Base-by-base conservation (phyloP, 2,329 filamentous ascomycete species). In the Coccinonectria pachysandricola region DNA sequence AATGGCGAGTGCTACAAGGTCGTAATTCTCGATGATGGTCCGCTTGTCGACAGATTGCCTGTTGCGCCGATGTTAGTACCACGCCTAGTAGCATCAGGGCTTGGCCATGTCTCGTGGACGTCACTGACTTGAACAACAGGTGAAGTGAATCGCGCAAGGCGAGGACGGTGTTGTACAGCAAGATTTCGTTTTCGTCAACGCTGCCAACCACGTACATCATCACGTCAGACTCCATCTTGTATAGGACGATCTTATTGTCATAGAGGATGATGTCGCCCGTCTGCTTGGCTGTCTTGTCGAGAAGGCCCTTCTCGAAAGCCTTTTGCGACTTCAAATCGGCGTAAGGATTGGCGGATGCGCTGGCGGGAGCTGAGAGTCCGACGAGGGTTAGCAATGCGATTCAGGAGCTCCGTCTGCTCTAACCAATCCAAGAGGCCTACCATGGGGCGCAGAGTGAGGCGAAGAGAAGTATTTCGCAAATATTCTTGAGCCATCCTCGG, bases 11-110 rank as follows among this genome's bases (percentile, higher is more conserved):
- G 86, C 82, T 36, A 95, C 83, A 12, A 96, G 72, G 58, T 96
- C 91, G 66, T 96, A 98, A 71, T 96, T 96, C 62, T 98, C 91
- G 50, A 96, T 79, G 42, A 96, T 86, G 31, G 91, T 96, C 42
- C 91, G 79, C 71, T 95, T 95, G 65, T 98, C 91, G 26, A 92
- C 87, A 17, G 85, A 85, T 70, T 92, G 88, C 59, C 85, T 94
- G 42, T n/a, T n/a, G n/a, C n/a, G n/a, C n/a, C n/a, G n/a, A n/a
- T n/a, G n/a, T n/a, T n/a, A n/a, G n/a, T n/a, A n/a, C n/a, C n/a
- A n/a, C n/a, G n/a, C n/a, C n/a, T n/a, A n/a, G n/a, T n/a, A n/a
- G n/a, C n/a, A n/a, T n/a, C n/a, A n/a, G n/a, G n/a, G n/a, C n/a
- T n/a, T n/a, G n/a, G n/a, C n/a, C n/a, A n/a, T n/a, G n/a, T n/a